phyloP scores from a whole-genome alignment of 371 early-diverging fungal genomes.

The Phascolomyces articulosus region DNA sequence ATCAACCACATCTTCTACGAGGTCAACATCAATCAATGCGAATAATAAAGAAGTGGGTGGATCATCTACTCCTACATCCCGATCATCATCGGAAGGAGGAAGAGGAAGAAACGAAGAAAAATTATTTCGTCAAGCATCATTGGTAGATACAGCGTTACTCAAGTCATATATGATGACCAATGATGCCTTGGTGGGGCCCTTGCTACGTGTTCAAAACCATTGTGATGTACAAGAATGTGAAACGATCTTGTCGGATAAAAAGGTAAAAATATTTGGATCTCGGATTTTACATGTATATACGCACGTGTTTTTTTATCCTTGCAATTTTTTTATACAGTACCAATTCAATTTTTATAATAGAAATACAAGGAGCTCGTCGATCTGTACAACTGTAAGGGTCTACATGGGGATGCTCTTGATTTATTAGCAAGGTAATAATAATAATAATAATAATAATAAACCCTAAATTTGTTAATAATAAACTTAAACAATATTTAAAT shows the following conservation, averaged over 20 bases:
- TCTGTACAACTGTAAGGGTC: constrained; percentile 86
- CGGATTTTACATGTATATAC: no score
- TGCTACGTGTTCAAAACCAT: constrained; percentile 86
- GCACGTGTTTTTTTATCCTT: constrained; percentile 8
- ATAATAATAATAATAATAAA: constrained; percentile 4
- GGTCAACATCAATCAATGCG: no score
- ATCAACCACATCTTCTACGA: constrained; percentile 2
- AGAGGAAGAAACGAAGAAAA: constrained; percentile 42
- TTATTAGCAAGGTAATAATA: constrained; percentile 57
- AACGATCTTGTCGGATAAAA: constrained; percentile 70
- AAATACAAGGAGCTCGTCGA: constrained; percentile 89
- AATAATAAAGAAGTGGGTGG: not conserved
- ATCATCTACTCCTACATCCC: constrained; percentile 16
- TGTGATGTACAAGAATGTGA: constrained; percentile 88
- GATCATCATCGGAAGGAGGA: constrained; percentile 10
- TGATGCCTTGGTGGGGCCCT: constrained; percentile 81
- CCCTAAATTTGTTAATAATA: not conserved
- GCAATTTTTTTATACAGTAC: not conserved
- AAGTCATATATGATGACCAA: constrained; percentile 83
- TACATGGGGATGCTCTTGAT: constrained; percentile 85
- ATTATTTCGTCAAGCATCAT: constrained; percentile 54
- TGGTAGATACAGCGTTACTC: constrained; percentile 91
- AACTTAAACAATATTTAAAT: no score
- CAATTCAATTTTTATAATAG: constrained; percentile 16
- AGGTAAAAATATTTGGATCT: constrained; percentile 33